Evolutionary conservation across 805 yeast genomes (phyloP), one percentile per base, ranked within the genome.

Genomic region (Monosporozyma siamensis): DNA sequence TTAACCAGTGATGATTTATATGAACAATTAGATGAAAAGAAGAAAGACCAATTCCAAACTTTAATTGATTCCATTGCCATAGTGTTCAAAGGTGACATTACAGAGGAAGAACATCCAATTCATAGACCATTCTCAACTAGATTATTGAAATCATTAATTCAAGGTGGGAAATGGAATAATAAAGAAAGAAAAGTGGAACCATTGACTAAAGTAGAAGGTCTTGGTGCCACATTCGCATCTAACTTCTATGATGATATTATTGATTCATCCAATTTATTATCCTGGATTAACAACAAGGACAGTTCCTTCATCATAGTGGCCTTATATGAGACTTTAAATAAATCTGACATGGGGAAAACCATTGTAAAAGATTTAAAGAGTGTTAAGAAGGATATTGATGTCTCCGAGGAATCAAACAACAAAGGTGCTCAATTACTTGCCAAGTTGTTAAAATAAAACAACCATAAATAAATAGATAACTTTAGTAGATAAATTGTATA

Each of bases 231-330:
- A 18, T 82, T 82, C 62, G 86, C 89, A 6, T 55, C 54, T 15
- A 71, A 64, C 48, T 69, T 77, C 43, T 71, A 72, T 38, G 71
- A 67, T 12, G 74, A 72, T 39, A 75, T 79, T 27, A 73, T 82
- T 14, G 70, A 72, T 47, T 52, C 58, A 6, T 70, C 69, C 25
- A 70, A 74, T 42, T 64, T 85, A 29, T 65, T 64, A 29, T 69
- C 66, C 44, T 90, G 97, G 97, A 74, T 82, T 36, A 75, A 75
- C 47, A 69, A 72, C 31, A 74, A 76, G 34, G 71, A 71, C 43
- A 85, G 92, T 32, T 77, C 95, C 14, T 90, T 90, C 58, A 84
- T 86, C 14, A 69, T 89, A 42, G 89, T 86, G 39, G 77, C 95
- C 1, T 64, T 87, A n/a, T 74, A 70, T 52, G 97, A 90, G 64